Conservation (phyloP, 2,329 filamentous ascomycete species). For the Colletotrichum simmondsii region DNA sequence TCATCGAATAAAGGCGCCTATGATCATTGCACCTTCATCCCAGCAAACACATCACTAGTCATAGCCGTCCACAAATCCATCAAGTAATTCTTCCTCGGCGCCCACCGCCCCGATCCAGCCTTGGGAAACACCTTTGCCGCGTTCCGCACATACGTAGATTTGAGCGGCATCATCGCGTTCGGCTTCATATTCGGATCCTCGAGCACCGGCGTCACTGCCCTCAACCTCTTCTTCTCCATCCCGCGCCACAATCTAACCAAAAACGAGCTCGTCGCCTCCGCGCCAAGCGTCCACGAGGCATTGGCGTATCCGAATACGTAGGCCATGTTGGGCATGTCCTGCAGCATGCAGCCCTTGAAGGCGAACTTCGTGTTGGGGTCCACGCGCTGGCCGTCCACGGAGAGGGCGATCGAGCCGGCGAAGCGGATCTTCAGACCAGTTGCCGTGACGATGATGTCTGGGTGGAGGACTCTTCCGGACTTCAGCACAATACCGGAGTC, state of each 20-base stretch:
- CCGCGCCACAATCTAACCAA: slow-evolving; percentile 60
- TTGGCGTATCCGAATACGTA: slow-evolving; percentile 71
- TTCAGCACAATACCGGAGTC: slow-evolving; percentile 54
- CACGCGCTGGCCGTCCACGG: slow-evolving; percentile 60
- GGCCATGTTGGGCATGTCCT: slow-evolving; percentile 70
- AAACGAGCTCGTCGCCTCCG: slow-evolving; percentile 63
- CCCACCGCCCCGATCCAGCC: slow-evolving; percentile 49
- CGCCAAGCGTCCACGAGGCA: slow-evolving; percentile 71
- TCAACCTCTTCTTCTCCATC: slow-evolving; percentile 56
- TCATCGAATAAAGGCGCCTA: not conserved
- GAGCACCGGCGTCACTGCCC: slow-evolving; percentile 56
- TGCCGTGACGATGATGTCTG: slow-evolving; percentile 73
- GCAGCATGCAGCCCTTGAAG: slow-evolving; percentile 71
- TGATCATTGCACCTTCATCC: not conserved
- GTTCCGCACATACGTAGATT: slow-evolving; percentile 61
- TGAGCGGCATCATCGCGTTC: slow-evolving; percentile 54
- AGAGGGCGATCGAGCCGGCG: slow-evolving; percentile 61
- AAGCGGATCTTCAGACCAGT: slow-evolving; percentile 70
- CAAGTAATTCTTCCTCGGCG: slow-evolving; percentile 7
- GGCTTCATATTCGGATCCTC: slow-evolving; percentile 50
- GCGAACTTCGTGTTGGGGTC: slow-evolving; percentile 57
- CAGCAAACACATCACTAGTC: slow-evolving; percentile 6
- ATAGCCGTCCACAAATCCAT: slow-evolving; percentile 16
- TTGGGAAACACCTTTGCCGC: slow-evolving; percentile 56
- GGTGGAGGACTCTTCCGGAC: slow-evolving; percentile 56